Base-by-base conservation (phyloP, 352 stramenopile genomes). In the Globisporangium lucens region DNA sequence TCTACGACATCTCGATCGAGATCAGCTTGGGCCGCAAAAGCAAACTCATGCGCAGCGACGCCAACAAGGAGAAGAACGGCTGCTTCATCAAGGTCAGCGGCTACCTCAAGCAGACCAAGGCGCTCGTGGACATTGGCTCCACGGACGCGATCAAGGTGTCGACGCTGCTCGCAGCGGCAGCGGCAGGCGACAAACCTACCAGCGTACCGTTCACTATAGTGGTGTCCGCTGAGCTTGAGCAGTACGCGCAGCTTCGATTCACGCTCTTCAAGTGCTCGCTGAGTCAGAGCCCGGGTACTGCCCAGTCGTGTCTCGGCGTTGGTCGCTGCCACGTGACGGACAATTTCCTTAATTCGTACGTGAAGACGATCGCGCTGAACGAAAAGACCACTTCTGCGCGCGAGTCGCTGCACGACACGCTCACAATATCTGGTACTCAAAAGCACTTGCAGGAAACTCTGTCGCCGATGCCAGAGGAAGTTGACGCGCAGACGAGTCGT, bases 241-340 rank as follows among this genome's bases (percentile, higher is more conserved):
- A 76, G 27, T 88, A 83, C 52, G 82, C 89, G n/a, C 75, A 90
- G 47, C 63, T 93, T 9, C 71, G 77, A n/a, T 75, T 91, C n/a
- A 83, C 77, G 15, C 71, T 93, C 29, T 89, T 82, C 69, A 85
- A 85, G 51, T 80, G 70, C 2, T 72, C 74, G 61, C 57, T 85
- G n/a, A 80, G 57, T 13, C 79, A 88, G 60, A 76, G 69, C 27
- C 77, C 77, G 0, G 76, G 76, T 0, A 85, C 66, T 15, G 71
- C 71, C 27, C 82, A 88, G 33, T 62, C 69, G 1, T 88, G 72
- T 20, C 70, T 90, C 52, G 85, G 83, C 15, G 63, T 83, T 30
- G 85, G 85, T 3, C 69, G 79, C 4, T 89, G 78, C 71, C 63
- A 79, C 29, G 61, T 91, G 4, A 76, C 88, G 38, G 80, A 86